Evolutionary conservation across 352 stramenopile species (phyloP), one percentile per base, ranked within the genome.

Genomic region (Globisporangium rhizosaccharum): DNA sequence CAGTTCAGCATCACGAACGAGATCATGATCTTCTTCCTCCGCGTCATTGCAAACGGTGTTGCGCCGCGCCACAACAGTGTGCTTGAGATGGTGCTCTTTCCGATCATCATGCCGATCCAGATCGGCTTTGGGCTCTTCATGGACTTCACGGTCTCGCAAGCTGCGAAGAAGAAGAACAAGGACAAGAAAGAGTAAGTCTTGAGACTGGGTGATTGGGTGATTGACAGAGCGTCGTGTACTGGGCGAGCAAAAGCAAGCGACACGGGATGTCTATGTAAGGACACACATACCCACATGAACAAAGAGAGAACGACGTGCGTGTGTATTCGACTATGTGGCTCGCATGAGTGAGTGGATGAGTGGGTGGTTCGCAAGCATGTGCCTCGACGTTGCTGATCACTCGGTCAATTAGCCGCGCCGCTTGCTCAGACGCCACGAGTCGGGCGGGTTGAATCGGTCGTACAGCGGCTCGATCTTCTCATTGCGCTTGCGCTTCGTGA

Each of bases 381-480:
- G n/a, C 20, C 10, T 47, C 42, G 3, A 20, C 17, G 42, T 5
- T 30, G 18, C 42, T 47, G 17, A 8, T n/a, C n/a, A n/a, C n/a
- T n/a, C n/a, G 41, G 0, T 28, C 20, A 7, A 44, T 62, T 90
- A 99, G 44, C 94, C 94, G 33, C 95, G 91, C 28, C 97, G 90
- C 68, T 97, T 98, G 61, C 90, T 98, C 46, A 99, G 83, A 53
- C 97, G 90, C 97, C 97, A 99, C 3, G 95, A 75, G 72, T 99
- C 96, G 25, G 96, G 94, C 6, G 95, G 95, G 74, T 99, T 99
- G 82, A 98, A 98, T 47, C 95, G 83, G 82, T 99, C 97, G 82
- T 97, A 98, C 17, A 99, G 80, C 39, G 97, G 97, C 67, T 99
- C 96, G 62, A 99, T 99, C 81, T 99, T 99, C 79, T 99, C 95